These are phyloP conservation scores for Saccharomyces hybrid DNA, from an alignment of 1,139 yeast genomes.

Conservation along the genomic window DNA sequence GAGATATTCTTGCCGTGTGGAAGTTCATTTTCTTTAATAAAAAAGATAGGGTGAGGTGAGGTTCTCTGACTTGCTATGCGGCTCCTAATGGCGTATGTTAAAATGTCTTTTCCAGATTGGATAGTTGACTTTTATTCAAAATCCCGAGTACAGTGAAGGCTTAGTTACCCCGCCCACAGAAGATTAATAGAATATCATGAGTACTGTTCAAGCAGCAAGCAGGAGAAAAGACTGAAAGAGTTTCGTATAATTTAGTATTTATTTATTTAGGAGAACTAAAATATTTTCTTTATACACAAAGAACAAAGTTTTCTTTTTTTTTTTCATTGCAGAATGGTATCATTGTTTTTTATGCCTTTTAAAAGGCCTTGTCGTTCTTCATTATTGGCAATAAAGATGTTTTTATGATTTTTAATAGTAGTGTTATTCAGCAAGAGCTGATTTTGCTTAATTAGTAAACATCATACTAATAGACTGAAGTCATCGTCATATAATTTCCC, in stretches of 20 bases:
- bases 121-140: not conserved
- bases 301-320: not conserved
- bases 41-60: not conserved
- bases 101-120: not conserved
- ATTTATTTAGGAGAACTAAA: not conserved
- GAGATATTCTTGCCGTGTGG: not conserved
- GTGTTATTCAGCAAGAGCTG: not conserved
- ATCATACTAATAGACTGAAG: not conserved
- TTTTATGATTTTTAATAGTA: not conserved
- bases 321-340: not conserved
- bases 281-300: not conserved
- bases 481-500: conserved; percentile 11
- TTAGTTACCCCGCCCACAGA: not conserved
- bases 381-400: not conserved
- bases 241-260: not conserved
- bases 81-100: not conserved
- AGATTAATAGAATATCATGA: not conserved
- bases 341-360: not conserved
- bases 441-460: not conserved
- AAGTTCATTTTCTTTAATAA: not conserved
- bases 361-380: not conserved
- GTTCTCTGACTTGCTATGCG: not conserved
- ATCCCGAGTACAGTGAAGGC: not conserved
- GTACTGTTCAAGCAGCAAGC: not conserved
- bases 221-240: not conserved